Conservation (phyloP, 2,329 filamentous ascomycete genomes). For the Lithohypha guttulata region DNA sequence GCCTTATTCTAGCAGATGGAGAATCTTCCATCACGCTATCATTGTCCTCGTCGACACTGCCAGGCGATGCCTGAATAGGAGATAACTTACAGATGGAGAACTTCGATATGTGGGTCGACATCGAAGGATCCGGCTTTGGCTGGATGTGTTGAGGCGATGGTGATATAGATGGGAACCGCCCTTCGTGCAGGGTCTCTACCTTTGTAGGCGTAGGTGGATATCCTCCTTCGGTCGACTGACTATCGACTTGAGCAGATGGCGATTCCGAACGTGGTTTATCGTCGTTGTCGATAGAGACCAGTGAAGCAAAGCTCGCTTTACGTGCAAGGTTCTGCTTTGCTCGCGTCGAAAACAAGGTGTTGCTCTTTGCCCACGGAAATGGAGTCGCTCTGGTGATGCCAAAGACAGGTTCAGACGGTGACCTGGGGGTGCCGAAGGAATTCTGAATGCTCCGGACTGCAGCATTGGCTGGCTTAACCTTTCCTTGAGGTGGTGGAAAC, state of each 20-base stretch:
- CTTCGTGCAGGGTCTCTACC: constrained; percentile 24
- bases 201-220: constrained; percentile 94
- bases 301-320: constrained; percentile 55
- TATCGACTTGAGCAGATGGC: constrained; percentile 44
- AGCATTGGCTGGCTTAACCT: constrained; percentile 46
- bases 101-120: constrained; percentile 13
- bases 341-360: constrained; percentile 51
- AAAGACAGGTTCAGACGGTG: constrained; percentile 61
- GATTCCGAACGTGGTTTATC: constrained; percentile 52
- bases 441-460: constrained; percentile 57
- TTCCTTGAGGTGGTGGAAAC: constrained; percentile 50
- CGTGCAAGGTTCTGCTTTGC: constrained; percentile 40
- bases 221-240: constrained; percentile 56
- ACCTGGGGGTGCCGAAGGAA: constrained; percentile 68
- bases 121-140: constrained; percentile 1
- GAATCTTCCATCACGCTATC: constrained; percentile 26
- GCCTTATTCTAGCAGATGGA: constrained; percentile 24
- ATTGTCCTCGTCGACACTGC: constrained; percentile 25
- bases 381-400: constrained; percentile 50
- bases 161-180: constrained; percentile 16
- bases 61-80: constrained; percentile 23
- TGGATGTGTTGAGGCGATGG: constrained; percentile 18
- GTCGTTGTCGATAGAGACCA: constrained; percentile 61
- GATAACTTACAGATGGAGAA: constrained; percentile 30
- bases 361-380: constrained; percentile 56